These are phyloP conservation scores for Cutaneotrichosporon spelunceum DNA, from an alignment of 1,284 basidiomycete genomes.

Conservation along the genomic window DNA sequence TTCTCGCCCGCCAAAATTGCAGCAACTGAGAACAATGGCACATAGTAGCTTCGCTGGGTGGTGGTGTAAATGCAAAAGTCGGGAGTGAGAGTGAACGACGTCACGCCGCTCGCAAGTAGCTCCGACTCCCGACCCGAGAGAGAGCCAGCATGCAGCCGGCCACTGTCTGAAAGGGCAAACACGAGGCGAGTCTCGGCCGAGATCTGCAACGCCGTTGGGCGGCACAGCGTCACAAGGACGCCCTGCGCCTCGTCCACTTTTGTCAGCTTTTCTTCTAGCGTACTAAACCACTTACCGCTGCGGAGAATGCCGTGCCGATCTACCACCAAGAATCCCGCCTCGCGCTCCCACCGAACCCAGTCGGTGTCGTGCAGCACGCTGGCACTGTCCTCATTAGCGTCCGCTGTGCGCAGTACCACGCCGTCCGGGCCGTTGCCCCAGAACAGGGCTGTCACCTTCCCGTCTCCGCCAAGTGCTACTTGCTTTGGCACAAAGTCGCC, in stretches of 20 bases:
- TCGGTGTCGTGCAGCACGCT: slow-evolving; percentile 24
- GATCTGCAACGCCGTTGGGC: slow-evolving; percentile 28
- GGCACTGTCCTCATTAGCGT: slow-evolving; percentile 13
- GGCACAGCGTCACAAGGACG: slow-evolving; percentile 27
- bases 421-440: slow-evolving; percentile 20
- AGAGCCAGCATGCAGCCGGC: slow-evolving; percentile 60
- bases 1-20: slow-evolving; percentile 36
- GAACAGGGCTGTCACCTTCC: slow-evolving; percentile 34
- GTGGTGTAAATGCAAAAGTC: slow-evolving; percentile 85
- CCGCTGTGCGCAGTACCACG: slow-evolving; percentile 7
- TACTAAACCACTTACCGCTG: not conserved
- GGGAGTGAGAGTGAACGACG: slow-evolving; percentile 75
- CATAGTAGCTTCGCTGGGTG: slow-evolving; percentile 76
- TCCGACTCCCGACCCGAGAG: slow-evolving; percentile 46
- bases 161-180: slow-evolving; percentile 65
- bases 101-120: slow-evolving; percentile 61
- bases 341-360: slow-evolving; percentile 31
- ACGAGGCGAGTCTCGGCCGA: slow-evolving; percentile 52
- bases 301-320: slow-evolving; percentile 30
- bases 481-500: slow-evolving; percentile 33
- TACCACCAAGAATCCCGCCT: slow-evolving; percentile 33
- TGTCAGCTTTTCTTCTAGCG: not conserved
- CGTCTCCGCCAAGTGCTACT: slow-evolving; percentile 32
- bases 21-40: slow-evolving; percentile 56
- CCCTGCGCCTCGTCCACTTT: slow-evolving; percentile 11